Percentiles rank a stretch among this genome's conserved stretches.
Evolutionary conservation across 257 asterid species (phyloP).

Genomic region (Phtheirospermum japonicum): DNA sequence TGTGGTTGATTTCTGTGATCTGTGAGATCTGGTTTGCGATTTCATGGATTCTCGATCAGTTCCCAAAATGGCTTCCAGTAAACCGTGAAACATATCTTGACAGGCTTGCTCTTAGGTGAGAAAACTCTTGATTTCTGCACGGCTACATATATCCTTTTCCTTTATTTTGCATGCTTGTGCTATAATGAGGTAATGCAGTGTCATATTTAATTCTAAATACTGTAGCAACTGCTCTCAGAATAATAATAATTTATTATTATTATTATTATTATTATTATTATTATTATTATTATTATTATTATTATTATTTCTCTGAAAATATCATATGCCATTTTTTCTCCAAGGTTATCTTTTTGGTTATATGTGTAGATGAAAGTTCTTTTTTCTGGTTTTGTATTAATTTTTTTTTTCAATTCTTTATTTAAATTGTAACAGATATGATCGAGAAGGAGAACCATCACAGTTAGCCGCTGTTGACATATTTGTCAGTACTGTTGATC

Average conservation of each 20-base stretch:
- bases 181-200: background rate
- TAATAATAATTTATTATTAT: too few relatives aligned
- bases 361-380: constrained; percentile 5
- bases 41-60: constrained; percentile 99
- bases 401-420: constrained; percentile 2
- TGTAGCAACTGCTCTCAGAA: background rate
- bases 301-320: too few relatives aligned
- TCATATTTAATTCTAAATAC: background rate
- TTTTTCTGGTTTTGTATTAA: constrained; percentile 25
- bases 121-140: background rate
- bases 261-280: too few relatives aligned
- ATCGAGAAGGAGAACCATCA: constrained; percentile 96
- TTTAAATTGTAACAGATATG: constrained; percentile 57
- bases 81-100: constrained; percentile 98
- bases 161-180: background rate
- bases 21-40: constrained; percentile 99
- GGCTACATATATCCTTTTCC: too few relatives aligned
- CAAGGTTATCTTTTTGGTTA: constrained; percentile 1
- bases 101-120: constrained; percentile 91
- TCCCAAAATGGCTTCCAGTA: constrained; percentile 97
- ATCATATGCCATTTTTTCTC: background rate
- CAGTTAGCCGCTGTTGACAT: constrained; percentile 99
- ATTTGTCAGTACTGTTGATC: constrained; percentile 99
- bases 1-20: constrained; percentile 92
- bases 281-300: too few relatives aligned